Percentiles rank a stretch among this genome's conserved stretches.
Evolutionary conservation across 257 asterid species (phyloP).

Genomic region (Solanum neorickii): DNA sequence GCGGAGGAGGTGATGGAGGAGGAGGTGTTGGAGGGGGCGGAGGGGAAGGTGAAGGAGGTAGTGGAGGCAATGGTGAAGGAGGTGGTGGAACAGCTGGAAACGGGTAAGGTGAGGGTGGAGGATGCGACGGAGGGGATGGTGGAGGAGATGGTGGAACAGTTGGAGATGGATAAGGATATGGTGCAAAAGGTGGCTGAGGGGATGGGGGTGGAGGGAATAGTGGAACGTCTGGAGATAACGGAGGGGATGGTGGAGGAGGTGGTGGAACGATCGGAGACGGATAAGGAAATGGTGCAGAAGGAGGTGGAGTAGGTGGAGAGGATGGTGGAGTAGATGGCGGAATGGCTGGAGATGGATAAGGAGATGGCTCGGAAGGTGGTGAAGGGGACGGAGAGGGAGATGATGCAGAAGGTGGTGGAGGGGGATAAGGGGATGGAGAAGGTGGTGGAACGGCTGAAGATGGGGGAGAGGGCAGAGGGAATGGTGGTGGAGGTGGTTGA

Average conservation of each 20-base stretch:
- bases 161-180: not conserved
- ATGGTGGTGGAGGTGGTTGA: not conserved
- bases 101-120: not conserved
- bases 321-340: not conserved
- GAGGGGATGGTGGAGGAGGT: not conserved
- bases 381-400: not conserved
- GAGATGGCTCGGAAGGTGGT: constrained; percentile 2
- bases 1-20: not conserved
- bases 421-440: not conserved
- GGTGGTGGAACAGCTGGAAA: not conserved
- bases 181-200: not conserved
- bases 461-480: constrained; percentile 2
- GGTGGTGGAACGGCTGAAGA: not conserved
- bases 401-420: not conserved
- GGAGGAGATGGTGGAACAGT: not conserved
- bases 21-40: not conserved
- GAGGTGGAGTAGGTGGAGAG: not conserved
- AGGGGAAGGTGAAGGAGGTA: not conserved
- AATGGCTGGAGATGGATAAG: not conserved
- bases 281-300: not conserved
- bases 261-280: not conserved
- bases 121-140: not conserved
- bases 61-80: not conserved
- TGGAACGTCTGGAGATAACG: not conserved
- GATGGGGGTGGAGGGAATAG: not conserved